phyloP scores from a whole-genome alignment of 352 stramenopile species.

The Chrysophaeum taylorii region DNA sequence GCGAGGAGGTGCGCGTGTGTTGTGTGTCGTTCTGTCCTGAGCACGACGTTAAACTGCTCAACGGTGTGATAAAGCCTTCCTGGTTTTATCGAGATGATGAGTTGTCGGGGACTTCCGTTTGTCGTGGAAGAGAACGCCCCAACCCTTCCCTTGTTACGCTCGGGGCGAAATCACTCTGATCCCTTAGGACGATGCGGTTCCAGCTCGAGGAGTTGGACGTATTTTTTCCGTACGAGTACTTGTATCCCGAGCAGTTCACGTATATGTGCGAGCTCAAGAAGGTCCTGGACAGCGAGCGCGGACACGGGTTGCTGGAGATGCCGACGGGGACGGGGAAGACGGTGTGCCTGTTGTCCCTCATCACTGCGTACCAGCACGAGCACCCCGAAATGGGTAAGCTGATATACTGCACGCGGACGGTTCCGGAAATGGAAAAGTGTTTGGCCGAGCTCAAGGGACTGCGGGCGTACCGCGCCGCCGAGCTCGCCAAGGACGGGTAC shows the following conservation, averaged over 20 bases:
- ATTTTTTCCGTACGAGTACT: conserved; percentile 89
- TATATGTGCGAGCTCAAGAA: conserved; percentile 99
- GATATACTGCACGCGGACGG: conserved; percentile 98
- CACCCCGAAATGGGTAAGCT: conserved; percentile 91
- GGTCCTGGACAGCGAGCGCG: conserved; percentile 86
- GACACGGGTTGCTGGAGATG: conserved; percentile 96
- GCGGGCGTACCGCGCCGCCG: conserved; percentile 51
- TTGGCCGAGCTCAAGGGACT: conserved; percentile 95
- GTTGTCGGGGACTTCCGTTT: no score
- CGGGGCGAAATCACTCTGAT: no score
- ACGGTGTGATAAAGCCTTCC: no score
- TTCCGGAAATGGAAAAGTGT: conserved; percentile 97
- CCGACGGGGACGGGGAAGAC: conserved; percentile 97
- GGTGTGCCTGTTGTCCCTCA: conserved; percentile 87
- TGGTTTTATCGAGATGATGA: no score
- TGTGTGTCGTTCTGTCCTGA: no score
- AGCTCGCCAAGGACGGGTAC: conserved; percentile 28
- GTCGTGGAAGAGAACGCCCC: no score
- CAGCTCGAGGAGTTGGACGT: conserved; percentile 90
- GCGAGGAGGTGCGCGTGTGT: no score
- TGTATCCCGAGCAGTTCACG: conserved; percentile 98
- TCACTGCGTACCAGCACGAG: conserved; percentile 84
- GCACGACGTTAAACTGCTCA: no score
- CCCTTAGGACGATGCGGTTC: conserved; percentile 78
- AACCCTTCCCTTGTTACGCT: no score